Evolutionary conservation across 306 rosid genomes (phyloP).

Genomic region (Cucumis melo): DNA sequence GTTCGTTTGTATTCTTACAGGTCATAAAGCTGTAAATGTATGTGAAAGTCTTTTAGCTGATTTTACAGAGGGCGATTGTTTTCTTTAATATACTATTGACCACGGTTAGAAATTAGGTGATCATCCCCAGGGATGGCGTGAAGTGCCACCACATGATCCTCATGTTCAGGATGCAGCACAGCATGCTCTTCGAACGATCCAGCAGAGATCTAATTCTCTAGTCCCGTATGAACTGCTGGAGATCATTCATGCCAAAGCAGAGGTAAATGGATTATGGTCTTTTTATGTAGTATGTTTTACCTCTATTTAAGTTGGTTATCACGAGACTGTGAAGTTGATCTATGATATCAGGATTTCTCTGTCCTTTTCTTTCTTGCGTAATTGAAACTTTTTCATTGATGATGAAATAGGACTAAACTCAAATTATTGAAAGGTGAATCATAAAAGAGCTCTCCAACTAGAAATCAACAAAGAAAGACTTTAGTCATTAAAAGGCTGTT

Average conservation of each 20-base stretch:
- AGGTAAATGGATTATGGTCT: constrained; percentile 28
- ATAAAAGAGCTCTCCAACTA: not conserved
- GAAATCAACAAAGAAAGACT: not conserved
- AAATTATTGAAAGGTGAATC: not conserved
- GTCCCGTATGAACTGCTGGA: constrained; percentile 47
- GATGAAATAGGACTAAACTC: not conserved
- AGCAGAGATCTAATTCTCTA: constrained; percentile 62
- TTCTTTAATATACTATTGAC: not conserved
- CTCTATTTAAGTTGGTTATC: not conserved
- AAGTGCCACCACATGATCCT: constrained; percentile 54
- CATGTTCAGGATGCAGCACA: constrained; percentile 66
- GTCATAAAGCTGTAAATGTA: not conserved
- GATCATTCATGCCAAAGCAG: constrained; percentile 63
- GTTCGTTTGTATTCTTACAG: not conserved
- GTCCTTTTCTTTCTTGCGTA: not conserved
- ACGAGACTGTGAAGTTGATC: not conserved
- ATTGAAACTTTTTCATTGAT: not conserved
- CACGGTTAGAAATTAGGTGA: constrained; percentile 27
- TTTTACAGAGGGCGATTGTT: not conserved
- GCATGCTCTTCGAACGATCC: constrained; percentile 53
- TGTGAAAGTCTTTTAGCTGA: not conserved
- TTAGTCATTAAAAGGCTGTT: not conserved
- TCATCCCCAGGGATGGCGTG: constrained; percentile 40
- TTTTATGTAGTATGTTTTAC: not conserved
- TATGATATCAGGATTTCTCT: not conserved